Percentiles rank a stretch among this genome's conserved stretches.
Conservation (phyloP, 2,329 filamentous ascomycete species). For the Akanthomyces lecanii region DNA sequence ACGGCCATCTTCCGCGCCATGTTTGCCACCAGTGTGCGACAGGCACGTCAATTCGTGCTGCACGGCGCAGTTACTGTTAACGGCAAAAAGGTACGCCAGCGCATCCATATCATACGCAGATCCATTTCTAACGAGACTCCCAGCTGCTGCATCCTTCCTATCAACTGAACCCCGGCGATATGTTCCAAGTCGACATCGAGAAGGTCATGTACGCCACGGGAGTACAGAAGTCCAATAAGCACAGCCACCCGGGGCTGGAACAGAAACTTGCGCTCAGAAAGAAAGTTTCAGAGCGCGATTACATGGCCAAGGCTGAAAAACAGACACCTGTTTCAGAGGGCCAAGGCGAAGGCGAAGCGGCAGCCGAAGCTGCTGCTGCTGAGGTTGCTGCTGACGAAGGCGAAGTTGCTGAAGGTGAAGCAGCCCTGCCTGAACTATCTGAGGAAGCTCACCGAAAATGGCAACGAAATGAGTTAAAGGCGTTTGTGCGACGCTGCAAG, state of each 20-base stretch:
- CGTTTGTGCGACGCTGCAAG: slow-evolving; percentile 4
- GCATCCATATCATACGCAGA: too few species aligned
- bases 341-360: not conserved
- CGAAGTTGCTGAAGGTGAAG: slow-evolving; percentile 17
- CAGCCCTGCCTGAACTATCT: slow-evolving; percentile 2
- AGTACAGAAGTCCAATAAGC: slow-evolving; percentile 52
- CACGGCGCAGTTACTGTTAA: slow-evolving; percentile 95
- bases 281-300: slow-evolving; percentile 25
- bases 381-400: slow-evolving; percentile 22
- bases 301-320: slow-evolving; percentile 18
- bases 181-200: slow-evolving; percentile 93
- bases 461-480: not conserved
- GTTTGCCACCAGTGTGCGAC: slow-evolving; percentile 88
- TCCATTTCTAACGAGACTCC: not conserved
- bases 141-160: slow-evolving; percentile 93
- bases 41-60: slow-evolving; percentile 90
- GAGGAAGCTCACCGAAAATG: slow-evolving; percentile 5
- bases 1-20: slow-evolving; percentile 91
- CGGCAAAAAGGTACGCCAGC: slow-evolving; percentile 73
- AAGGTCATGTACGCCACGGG: slow-evolving; percentile 87
- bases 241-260: slow-evolving; percentile 24
- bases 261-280: slow-evolving; percentile 26
- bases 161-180: slow-evolving; percentile 91
- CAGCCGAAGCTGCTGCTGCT: slow-evolving; percentile 1
- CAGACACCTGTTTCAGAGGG: not conserved